A percentile compares a stretch with the other conserved stretches of the same genome.
Conservation (phyloP, 176 grass and related monocot genomes). For the Saccharum spontaneum region DNA sequence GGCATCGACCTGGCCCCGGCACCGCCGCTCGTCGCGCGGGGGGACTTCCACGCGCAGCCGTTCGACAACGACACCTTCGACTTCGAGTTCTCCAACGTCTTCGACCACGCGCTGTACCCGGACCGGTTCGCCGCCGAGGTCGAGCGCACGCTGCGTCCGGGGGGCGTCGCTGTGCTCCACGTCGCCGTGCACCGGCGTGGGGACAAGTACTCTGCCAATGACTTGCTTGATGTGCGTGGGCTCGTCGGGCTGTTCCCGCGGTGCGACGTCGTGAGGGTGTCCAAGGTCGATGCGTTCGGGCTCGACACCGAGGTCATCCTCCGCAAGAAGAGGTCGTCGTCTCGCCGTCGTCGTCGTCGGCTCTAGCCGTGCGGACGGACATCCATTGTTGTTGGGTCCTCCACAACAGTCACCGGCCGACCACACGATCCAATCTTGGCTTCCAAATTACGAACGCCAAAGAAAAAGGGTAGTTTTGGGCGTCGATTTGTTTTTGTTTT, state of each 20-base stretch:
- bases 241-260: constrained; percentile 54
- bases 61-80: constrained; percentile 65
- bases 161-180: constrained; percentile 73
- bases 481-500: not conserved
- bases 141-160: constrained; percentile 71
- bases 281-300: constrained; percentile 84
- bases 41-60: constrained; percentile 87
- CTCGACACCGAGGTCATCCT: constrained; percentile 91
- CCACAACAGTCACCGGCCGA: no score
- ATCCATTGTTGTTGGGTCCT: not conserved
- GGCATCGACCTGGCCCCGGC: constrained; percentile 84
- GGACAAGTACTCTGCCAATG: constrained; percentile 93
- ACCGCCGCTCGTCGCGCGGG: constrained; percentile 65
- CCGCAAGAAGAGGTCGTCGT: constrained; percentile 50
- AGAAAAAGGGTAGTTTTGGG: not conserved
- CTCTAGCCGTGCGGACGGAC: not conserved
- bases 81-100: constrained; percentile 99
- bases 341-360: not conserved
- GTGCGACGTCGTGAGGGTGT: constrained; percentile 52
- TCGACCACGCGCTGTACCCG: constrained; percentile 91
- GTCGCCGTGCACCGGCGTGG: constrained; percentile 73
- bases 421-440: no score
- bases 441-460: not conserved
- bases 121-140: constrained; percentile 73
- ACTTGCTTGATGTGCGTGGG: constrained; percentile 58